These are phyloP conservation scores for Phytophthora kernoviae DNA, from an alignment of 352 stramenopile species.

Conservation along the genomic window DNA sequence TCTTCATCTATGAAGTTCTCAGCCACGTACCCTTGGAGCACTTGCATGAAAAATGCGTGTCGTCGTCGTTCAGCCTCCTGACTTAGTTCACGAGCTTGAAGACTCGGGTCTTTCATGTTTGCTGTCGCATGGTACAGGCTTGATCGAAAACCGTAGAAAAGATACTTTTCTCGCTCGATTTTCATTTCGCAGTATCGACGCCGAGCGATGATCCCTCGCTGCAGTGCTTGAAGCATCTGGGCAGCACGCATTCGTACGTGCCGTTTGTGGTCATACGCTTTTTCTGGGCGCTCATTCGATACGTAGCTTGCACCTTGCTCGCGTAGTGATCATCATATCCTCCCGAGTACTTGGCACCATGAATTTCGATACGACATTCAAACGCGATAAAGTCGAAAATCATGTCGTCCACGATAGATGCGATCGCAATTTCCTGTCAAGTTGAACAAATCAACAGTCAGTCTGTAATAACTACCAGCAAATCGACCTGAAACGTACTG, in stretches of 20 bases:
- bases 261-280: slow-evolving; percentile 50
- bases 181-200: slow-evolving; percentile 60
- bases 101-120: slow-evolving; percentile 48
- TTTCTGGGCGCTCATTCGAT: slow-evolving; percentile 73
- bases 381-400: slow-evolving; percentile 53
- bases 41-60: slow-evolving; percentile 73
- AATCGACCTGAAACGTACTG: not conserved
- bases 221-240: slow-evolving; percentile 66
- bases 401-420: slow-evolving; percentile 66
- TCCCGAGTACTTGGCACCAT: slow-evolving; percentile 60
- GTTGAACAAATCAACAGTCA: not conserved
- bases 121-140: slow-evolving; percentile 50
- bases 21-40: slow-evolving; percentile 57
- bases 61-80: slow-evolving; percentile 45
- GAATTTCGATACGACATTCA: slow-evolving; percentile 61
- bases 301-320: slow-evolving; percentile 72
- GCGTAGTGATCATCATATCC: slow-evolving; percentile 70
- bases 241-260: slow-evolving; percentile 56
- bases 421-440: slow-evolving; percentile 51
- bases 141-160: slow-evolving; percentile 74
- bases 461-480: slow-evolving; percentile 1
- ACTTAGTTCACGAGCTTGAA: slow-evolving; percentile 39
- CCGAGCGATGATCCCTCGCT: slow-evolving; percentile 65
- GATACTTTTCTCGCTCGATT: slow-evolving; percentile 52
- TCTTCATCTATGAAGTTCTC: slow-evolving; percentile 43